These are phyloP conservation scores for Kluyveromyces aestuarii DNA, from an alignment of 805 yeast species.

Conservation along the genomic window DNA sequence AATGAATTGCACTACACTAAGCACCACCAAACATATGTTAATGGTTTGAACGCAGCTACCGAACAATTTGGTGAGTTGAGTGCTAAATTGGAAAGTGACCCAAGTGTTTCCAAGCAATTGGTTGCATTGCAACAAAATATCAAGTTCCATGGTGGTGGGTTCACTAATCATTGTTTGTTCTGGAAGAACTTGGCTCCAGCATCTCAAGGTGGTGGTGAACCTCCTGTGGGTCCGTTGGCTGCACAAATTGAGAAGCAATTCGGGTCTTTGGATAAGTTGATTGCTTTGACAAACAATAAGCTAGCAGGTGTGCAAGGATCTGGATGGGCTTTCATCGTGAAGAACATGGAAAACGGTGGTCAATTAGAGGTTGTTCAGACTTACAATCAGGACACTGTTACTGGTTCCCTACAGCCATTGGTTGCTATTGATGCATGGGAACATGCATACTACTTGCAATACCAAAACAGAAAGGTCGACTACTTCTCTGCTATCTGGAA, in stretches of 20 bases:
- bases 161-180: conserved; percentile 74
- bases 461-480: conserved; percentile 83
- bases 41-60: conserved; percentile 68
- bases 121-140: conserved; percentile 56
- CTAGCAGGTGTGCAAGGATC: conserved; percentile 90
- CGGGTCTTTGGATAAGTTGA: conserved; percentile 66
- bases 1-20: conserved; percentile 81
- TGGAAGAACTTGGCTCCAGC: conserved; percentile 83
- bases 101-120: conserved; percentile 32
- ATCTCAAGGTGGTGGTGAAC: conserved; percentile 67
- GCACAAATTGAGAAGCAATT: conserved; percentile 53
- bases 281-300: conserved; percentile 51
- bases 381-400: conserved; percentile 79
- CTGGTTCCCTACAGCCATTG: conserved; percentile 60
- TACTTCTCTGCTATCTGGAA: conserved; percentile 93
- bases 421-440: conserved; percentile 96
- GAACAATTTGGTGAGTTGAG: conserved; percentile 66
- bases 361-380: conserved; percentile 68
- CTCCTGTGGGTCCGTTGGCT: conserved; percentile 43
- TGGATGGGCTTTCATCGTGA: conserved; percentile 90
- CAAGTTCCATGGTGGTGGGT: conserved; percentile 92
- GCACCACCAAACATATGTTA: conserved; percentile 89
- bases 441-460: conserved; percentile 91
- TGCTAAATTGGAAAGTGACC: conserved; percentile 46
- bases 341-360: conserved; percentile 65